Evolutionary conservation across 2,329 filamentous ascomycete species (phyloP).

Genomic region (Trichoderma cornu-damae): DNA sequence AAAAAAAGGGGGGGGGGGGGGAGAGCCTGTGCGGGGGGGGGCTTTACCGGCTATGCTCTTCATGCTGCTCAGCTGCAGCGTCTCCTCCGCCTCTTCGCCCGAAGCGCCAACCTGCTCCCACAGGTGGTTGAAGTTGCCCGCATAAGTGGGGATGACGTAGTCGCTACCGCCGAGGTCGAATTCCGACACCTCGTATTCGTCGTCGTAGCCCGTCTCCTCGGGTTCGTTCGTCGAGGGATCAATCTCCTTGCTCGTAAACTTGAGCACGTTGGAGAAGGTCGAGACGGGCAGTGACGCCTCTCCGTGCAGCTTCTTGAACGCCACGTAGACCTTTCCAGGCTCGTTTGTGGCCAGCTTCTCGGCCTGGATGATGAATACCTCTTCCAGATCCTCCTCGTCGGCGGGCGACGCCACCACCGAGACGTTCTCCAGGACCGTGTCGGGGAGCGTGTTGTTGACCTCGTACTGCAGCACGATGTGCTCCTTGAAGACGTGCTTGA

Average conservation of each 20-base stretch:
- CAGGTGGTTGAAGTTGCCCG: constrained; percentile 89
- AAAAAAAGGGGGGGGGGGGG: background rate
- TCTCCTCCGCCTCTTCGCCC: constrained; percentile 87
- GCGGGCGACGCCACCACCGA: constrained; percentile 74
- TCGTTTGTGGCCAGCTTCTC: constrained; percentile 77
- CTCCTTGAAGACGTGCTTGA: constrained; percentile 98
- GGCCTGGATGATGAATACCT: constrained; percentile 90
- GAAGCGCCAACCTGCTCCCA: constrained; percentile 91
- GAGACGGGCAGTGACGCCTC: constrained; percentile 71
- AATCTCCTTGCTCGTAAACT: constrained; percentile 97
- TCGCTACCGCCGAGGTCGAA: constrained; percentile 87
- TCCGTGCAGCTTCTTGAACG: constrained; percentile 78
- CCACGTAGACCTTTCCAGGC: constrained; percentile 90
- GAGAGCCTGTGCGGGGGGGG: background rate
- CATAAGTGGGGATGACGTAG: constrained; percentile 89
- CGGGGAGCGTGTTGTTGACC: constrained; percentile 92
- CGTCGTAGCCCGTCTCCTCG: constrained; percentile 88
- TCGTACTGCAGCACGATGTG: constrained; percentile 95
- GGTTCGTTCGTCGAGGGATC: constrained; percentile 91
- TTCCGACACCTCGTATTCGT: constrained; percentile 95
- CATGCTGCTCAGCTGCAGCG: constrained; percentile 76
- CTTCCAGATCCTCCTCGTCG: constrained; percentile 77
- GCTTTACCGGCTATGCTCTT: constrained; percentile 89
- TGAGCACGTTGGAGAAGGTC: constrained; percentile 86
- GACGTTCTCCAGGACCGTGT: constrained; percentile 85